phyloP scores from a whole-genome alignment of 306 rosid species.

The Trifolium fragiferum region DNA sequence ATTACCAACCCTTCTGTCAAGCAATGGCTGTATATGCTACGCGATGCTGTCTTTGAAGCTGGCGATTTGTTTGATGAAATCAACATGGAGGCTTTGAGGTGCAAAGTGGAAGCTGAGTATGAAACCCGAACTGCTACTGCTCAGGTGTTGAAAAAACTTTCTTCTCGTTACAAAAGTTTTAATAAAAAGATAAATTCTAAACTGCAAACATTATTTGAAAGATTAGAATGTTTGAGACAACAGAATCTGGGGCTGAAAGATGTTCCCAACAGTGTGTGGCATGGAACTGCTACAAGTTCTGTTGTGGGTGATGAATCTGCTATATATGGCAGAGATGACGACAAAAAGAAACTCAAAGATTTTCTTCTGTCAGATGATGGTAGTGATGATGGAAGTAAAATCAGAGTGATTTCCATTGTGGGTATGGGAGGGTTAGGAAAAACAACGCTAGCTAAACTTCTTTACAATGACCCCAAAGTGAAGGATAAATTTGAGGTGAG shows the following conservation, averaged over 20 bases:
- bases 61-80: not conserved
- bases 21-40: slow-evolving; percentile 25
- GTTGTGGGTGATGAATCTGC: slow-evolving; percentile 25
- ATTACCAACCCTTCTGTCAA: not conserved
- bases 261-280: slow-evolving; percentile 13
- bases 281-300: slow-evolving; percentile 27
- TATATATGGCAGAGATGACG: slow-evolving; percentile 19
- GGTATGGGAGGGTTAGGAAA: slow-evolving; percentile 34
- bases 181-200: slow-evolving; percentile 37
- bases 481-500: slow-evolving; percentile 13
- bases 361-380: slow-evolving; percentile 23
- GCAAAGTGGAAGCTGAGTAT: not conserved
- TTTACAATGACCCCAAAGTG: slow-evolving; percentile 13
- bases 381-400: not conserved
- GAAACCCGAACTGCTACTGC: not conserved
- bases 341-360: slow-evolving; percentile 6
- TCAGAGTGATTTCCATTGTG: not conserved
- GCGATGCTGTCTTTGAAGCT: slow-evolving; percentile 27
- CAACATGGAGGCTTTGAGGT: slow-evolving; percentile 13
- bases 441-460: slow-evolving; percentile 42
- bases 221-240: not conserved
- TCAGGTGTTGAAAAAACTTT: slow-evolving; percentile 42
- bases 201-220: slow-evolving; percentile 26
- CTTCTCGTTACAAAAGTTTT: slow-evolving; percentile 38
- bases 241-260: slow-evolving; percentile 19